Conservation (phyloP, 2,329 filamentous ascomycete genomes). For the Monilinia fructicola region DNA sequence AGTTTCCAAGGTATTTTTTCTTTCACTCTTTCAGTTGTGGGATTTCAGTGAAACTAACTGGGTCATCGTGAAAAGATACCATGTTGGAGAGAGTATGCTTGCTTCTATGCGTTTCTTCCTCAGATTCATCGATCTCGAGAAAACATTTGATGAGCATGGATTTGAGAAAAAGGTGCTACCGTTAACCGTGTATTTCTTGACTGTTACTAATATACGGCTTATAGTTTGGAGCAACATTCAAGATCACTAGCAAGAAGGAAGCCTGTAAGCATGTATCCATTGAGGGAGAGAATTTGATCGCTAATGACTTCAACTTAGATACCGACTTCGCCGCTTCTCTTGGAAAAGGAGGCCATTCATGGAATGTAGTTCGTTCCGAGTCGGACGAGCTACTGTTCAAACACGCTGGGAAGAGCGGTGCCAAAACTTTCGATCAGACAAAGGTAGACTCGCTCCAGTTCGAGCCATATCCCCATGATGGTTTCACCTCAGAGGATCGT, state of each 20-base stretch:
- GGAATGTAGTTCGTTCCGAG: conserved; percentile 44
- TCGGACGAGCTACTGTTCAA: conserved; percentile 47
- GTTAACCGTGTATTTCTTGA: neutral
- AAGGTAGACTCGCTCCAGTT: conserved; percentile 44
- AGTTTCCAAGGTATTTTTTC: conserved; percentile 43
- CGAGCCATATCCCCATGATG: conserved; percentile 16
- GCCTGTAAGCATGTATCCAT: conserved; percentile 1
- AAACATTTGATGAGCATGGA: conserved; percentile 42
- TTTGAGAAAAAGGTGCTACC: conserved; percentile 44
- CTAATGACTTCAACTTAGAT: conserved; percentile 1
- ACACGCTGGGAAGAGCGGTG: conserved; percentile 45
- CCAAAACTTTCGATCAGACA: conserved; percentile 45
- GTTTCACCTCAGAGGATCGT: neutral
- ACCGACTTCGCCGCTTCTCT: neutral
- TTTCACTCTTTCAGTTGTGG: neutral
- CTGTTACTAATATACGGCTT: neutral
- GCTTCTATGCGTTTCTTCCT: conserved; percentile 46
- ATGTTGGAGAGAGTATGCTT: conserved; percentile 42
- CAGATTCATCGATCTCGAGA: conserved; percentile 47
- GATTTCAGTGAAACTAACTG: neutral
- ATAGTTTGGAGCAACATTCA: conserved; percentile 25
- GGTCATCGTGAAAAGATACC: conserved; percentile 36
- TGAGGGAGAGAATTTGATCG: neutral
- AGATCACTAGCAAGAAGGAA: conserved; percentile 16
- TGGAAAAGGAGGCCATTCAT: conserved; percentile 1